These are phyloP conservation scores for Nannochloropsis gaditana DNA, from an alignment of 108 stramenopile genomes.

Conservation along the genomic window DNA sequence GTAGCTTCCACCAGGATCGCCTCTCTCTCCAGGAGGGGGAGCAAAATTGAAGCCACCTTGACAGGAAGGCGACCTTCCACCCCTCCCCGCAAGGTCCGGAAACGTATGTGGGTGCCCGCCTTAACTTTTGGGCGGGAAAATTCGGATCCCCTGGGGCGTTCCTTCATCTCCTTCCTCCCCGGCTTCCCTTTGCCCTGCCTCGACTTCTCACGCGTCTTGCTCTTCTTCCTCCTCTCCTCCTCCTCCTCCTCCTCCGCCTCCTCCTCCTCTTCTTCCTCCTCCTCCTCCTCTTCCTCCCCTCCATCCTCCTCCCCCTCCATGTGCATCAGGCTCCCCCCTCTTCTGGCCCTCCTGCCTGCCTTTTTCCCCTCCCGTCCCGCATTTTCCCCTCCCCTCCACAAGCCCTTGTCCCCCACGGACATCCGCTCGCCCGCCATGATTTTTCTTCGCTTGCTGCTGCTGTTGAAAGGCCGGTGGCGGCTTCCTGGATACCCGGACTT, in stretches of 20 bases:
- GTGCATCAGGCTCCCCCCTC: background rate
- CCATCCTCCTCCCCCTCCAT: background rate
- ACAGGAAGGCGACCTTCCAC: background rate
- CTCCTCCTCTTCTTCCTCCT: background rate
- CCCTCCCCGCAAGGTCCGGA: background rate
- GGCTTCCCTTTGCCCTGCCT: background rate
- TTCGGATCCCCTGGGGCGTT: background rate
- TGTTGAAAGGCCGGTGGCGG: background rate
- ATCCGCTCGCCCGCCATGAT: background rate
- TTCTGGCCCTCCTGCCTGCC: background rate
- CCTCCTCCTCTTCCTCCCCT: background rate
- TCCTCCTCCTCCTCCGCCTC: conserved; percentile 24
- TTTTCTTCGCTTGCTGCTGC: background rate
- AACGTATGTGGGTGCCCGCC: background rate
- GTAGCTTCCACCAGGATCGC: background rate
- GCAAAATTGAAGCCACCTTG: background rate
- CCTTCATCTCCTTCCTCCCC: background rate
- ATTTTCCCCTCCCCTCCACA: background rate
- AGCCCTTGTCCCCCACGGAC: no score
- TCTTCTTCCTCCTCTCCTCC: conserved; percentile 24
- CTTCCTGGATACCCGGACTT: background rate
- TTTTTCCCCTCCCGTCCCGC: background rate
- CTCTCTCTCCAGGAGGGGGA: background rate
- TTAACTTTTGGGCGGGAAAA: background rate
- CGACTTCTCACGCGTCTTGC: background rate